Base-by-base conservation (phyloP, 1,139 yeast species). In the Sugiyamaella castrensis region DNA sequence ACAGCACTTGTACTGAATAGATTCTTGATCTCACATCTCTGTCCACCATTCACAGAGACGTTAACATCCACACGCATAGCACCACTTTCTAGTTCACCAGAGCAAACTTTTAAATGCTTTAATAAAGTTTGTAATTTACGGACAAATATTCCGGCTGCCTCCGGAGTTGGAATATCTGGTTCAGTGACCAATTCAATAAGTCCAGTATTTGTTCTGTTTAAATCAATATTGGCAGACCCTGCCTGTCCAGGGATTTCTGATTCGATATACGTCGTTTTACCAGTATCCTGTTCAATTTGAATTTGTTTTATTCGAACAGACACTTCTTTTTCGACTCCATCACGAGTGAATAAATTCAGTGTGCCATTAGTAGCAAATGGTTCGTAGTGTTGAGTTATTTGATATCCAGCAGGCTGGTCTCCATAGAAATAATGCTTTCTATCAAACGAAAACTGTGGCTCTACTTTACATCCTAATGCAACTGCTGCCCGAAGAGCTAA, bases 361-460 rank as follows among this genome's bases (percentile, higher is more conserved):
- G 53, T 56, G 0, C 98, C 98, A 43, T 77, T 72, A 34, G 66
- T 72, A 1, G 97, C 95, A 43, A 87, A 72, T 1, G 99, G 98
- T 41, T 76, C 75, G 63, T 79, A 88, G 61, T 81, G 87, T 68
- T 92, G 99, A 0, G 99, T 92, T 49, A 92, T 84, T 64, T 92
- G 99, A 66, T 89, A 92, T 0, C 99, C 99, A 47, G 87, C 71
- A 0, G 98, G 98, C 66, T 92, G 98, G 66, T 92, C 99, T 0
- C 94, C 94, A 64, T 92, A 92, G 66, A 92, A 91, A 66, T 92
- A 92, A 66, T 92, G 99, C 65, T 92, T 92, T 55, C 99, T 72
- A 64, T 92, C 99, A 65, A 92, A 92, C 1, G 83, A 71, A 0
- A 92, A 84, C 9, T 64, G 58, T 0, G 68, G 56, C 52, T 80